A percentile compares a stretch with the other conserved stretches of the same genome.
phyloP scores from a whole-genome alignment of 2,329 filamentous ascomycete genomes.

The Graphium sp. region DNA sequence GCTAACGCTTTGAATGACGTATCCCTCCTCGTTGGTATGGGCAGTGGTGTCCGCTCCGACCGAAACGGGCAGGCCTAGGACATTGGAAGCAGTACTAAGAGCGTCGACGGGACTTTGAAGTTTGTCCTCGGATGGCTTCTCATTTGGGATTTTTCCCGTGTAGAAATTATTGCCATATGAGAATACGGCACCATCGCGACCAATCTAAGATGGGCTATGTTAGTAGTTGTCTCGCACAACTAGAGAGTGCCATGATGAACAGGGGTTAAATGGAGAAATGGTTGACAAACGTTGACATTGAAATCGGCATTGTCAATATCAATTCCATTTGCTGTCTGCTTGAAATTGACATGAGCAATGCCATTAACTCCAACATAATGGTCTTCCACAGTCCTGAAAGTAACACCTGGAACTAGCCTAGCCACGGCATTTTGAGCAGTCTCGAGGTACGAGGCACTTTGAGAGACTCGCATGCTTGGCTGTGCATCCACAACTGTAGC shows the following conservation, averaged over 20 bases:
- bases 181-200: constrained; percentile 33
- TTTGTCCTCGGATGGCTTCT: constrained; percentile 19
- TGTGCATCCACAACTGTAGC: constrained; percentile 9
- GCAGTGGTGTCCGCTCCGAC: constrained; percentile 11
- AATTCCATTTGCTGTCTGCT: constrained; percentile 38
- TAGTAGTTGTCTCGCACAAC: constrained; percentile 1
- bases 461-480: constrained; percentile 9
- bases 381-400: constrained; percentile 33
- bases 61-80: constrained; percentile 15
- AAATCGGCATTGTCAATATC: constrained; percentile 45
- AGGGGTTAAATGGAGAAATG: neutral
- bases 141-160: constrained; percentile 22
- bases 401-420: constrained; percentile 14
- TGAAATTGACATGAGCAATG: constrained; percentile 39
- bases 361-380: constrained; percentile 37
- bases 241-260: neutral
- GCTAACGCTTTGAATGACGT: constrained; percentile 25
- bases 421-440: constrained; percentile 26
- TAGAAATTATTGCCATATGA: constrained; percentile 35
- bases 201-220: constrained; percentile 17
- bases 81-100: constrained; percentile 19
- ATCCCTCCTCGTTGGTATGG: constrained; percentile 12
- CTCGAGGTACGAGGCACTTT: constrained; percentile 17
- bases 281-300: constrained; percentile 42
- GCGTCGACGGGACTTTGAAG: constrained; percentile 24